A percentile compares a stretch with the other conserved stretches of the same genome.
Conservation (phyloP, 2,329 filamentous ascomycete genomes). For the Diaporthe capsici region DNA sequence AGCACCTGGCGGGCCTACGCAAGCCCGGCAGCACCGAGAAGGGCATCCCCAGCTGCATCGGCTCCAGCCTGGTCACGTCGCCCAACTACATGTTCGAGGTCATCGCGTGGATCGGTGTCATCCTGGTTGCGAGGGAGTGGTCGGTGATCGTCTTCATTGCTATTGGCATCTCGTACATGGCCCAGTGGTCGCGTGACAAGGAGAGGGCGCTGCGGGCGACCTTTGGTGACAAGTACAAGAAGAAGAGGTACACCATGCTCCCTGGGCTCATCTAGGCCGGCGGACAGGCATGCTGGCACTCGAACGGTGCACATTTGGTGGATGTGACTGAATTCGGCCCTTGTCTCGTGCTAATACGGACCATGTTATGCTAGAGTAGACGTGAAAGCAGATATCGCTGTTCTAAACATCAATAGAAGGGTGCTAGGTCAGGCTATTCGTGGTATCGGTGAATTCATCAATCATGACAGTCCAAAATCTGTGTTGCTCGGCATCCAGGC, state of each 20-base stretch:
- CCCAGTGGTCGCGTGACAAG: constrained; percentile 90
- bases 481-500: constrained; percentile 57
- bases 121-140: constrained; percentile 84
- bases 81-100: constrained; percentile 98
- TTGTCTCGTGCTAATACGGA: not conserved
- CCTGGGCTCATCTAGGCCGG: constrained; percentile 78
- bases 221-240: constrained; percentile 95
- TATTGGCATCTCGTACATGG: constrained; percentile 85
- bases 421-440: not conserved
- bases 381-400: constrained; percentile 15
- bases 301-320: not conserved
- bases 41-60: constrained; percentile 88
- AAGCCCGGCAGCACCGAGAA: constrained; percentile 85
- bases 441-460: constrained; percentile 46
- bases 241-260: constrained; percentile 88
- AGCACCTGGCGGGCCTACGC: constrained; percentile 83
- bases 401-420: not conserved
- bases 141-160: constrained; percentile 82
- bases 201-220: constrained; percentile 91
- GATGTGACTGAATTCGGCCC: not conserved
- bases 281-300: not conserved
- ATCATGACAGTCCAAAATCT: constrained; percentile 43
- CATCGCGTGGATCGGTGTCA: constrained; percentile 87
- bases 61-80: constrained; percentile 90
- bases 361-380: constrained; percentile 17